Evolutionary conservation across 257 asterid species (phyloP).

Genomic region (Gentiana straminea): DNA sequence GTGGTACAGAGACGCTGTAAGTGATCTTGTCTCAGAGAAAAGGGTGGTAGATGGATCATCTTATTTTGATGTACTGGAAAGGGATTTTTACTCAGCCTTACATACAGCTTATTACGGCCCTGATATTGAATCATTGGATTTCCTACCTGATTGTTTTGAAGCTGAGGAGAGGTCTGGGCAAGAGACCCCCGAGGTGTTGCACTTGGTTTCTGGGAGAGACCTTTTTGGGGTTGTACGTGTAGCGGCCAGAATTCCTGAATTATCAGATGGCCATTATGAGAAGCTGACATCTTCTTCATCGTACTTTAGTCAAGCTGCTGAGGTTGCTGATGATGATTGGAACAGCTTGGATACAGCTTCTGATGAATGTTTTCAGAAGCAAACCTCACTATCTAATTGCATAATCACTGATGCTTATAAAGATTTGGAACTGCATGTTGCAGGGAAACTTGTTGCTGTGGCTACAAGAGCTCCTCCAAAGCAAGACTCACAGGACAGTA

Average conservation of each 20-base stretch:
- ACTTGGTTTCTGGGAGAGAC: slow-evolving; percentile 86
- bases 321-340: slow-evolving; percentile 8
- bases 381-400: slow-evolving; percentile 17
- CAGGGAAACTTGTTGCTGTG: slow-evolving; percentile 71
- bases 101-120: slow-evolving; percentile 89
- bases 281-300: slow-evolving; percentile 31
- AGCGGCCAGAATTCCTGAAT: slow-evolving; percentile 36
- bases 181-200: slow-evolving; percentile 70
- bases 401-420: slow-evolving; percentile 50
- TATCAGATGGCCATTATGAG: slow-evolving; percentile 28
- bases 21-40: slow-evolving; percentile 66
- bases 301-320: slow-evolving; percentile 18
- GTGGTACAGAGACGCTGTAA: slow-evolving; percentile 76
- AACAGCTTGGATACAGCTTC: slow-evolving; percentile 19
- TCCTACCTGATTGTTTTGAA: slow-evolving; percentile 84
- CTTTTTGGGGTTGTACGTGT: slow-evolving; percentile 83
- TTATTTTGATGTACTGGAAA: slow-evolving; percentile 67
- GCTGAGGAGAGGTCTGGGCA: slow-evolving; percentile 79
- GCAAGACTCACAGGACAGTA: slow-evolving; percentile 48
- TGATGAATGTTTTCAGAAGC: slow-evolving; percentile 20
- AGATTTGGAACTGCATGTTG: slow-evolving; percentile 60
- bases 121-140: slow-evolving; percentile 56
- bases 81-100: slow-evolving; percentile 77
- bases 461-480: slow-evolving; percentile 65
- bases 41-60: slow-evolving; percentile 81